These are phyloP conservation scores for Pseudocercospora musae DNA, from an alignment of 2,329 filamentous ascomycete species.

Conservation along the genomic window DNA sequence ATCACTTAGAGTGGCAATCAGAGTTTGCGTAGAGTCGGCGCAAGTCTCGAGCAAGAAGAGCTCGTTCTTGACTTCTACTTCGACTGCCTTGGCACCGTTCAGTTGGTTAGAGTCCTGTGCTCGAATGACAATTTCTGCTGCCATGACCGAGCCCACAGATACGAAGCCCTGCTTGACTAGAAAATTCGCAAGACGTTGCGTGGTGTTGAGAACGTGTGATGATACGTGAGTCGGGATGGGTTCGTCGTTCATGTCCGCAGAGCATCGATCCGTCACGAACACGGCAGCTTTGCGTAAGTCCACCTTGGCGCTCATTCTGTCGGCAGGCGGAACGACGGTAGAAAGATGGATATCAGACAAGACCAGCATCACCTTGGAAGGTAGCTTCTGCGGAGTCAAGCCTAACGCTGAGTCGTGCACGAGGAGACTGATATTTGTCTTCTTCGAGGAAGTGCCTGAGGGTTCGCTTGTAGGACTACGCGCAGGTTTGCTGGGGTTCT, in stretches of 20 bases:
- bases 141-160: slow-evolving; percentile 80
- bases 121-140: slow-evolving; percentile 66
- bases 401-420: slow-evolving; percentile 79
- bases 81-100: slow-evolving; percentile 63
- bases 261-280: slow-evolving; percentile 72
- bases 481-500: slow-evolving; percentile 48
- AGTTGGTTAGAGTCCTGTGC: slow-evolving; percentile 56
- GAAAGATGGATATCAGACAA: slow-evolving; percentile 73
- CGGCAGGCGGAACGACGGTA: slow-evolving; percentile 63
- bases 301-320: slow-evolving; percentile 61
- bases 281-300: slow-evolving; percentile 78
- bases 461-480: slow-evolving; percentile 22
- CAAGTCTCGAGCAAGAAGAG: slow-evolving; percentile 90
- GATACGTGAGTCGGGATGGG: background rate
- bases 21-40: slow-evolving; percentile 92
- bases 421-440: slow-evolving; percentile 65
- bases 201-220: slow-evolving; percentile 20
- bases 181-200: slow-evolving; percentile 38
- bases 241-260: slow-evolving; percentile 44
- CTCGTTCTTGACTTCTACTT: slow-evolving; percentile 80
- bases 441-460: slow-evolving; percentile 35
- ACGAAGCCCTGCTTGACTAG: slow-evolving; percentile 70
- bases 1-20: slow-evolving; percentile 74
- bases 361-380: slow-evolving; percentile 74
- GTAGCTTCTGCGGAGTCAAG: slow-evolving; percentile 71